These are phyloP conservation scores for Rhodotorula sp. DNA, from an alignment of 1,284 basidiomycete genomes.

Conservation along the genomic window DNA sequence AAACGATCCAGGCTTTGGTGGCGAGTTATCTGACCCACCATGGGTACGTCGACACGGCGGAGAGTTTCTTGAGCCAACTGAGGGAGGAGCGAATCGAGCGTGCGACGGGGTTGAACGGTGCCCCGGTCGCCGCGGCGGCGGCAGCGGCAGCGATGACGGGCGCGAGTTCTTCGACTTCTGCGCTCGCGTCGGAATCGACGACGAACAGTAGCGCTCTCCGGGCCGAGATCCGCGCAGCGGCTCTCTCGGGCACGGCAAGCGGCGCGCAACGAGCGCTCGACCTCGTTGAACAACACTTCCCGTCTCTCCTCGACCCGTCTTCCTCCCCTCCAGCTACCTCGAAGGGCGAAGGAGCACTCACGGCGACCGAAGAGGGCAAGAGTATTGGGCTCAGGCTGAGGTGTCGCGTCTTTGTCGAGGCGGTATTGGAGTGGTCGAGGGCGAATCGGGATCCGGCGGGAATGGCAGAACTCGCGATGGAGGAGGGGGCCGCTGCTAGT, in stretches of 20 bases:
- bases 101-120: background rate
- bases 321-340: background rate
- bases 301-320: background rate
- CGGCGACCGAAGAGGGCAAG: conserved; percentile 3
- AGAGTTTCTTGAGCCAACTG: conserved; percentile 25
- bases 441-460: conserved; percentile 50
- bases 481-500: background rate
- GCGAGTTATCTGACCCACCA: conserved; percentile 35
- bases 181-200: background rate
- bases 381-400: conserved; percentile 25
- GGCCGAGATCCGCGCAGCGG: conserved; percentile 14
- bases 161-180: background rate
- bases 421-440: conserved; percentile 55
- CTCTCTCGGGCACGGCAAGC: conserved; percentile 10
- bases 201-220: conserved; percentile 4
- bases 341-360: background rate
- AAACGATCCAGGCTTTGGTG: conserved; percentile 33
- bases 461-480: conserved; percentile 1
- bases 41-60: conserved; percentile 28
- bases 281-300: conserved; percentile 24
- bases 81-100: conserved; percentile 23
- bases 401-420: conserved; percentile 69
- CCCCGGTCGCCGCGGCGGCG: background rate
- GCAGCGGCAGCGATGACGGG: background rate
- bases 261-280: conserved; percentile 4